A percentile compares a stretch with the other conserved stretches of the same genome.
These are phyloP conservation scores for Debaryomyces hansenii DNA, from an alignment of 805 yeast genomes.

Conservation along the genomic window DNA sequence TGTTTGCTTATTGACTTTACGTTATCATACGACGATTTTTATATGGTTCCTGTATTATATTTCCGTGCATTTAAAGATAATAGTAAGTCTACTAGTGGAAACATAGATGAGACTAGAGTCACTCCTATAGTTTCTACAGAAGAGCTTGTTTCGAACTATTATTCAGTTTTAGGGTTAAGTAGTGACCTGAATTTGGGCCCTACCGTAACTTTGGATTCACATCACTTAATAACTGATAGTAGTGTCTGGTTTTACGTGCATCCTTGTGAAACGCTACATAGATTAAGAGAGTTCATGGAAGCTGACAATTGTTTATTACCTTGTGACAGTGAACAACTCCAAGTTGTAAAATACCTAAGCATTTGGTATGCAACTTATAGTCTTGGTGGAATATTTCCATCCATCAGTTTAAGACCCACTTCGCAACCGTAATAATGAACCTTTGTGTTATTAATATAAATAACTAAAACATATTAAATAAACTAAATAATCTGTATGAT, in stretches of 20 bases:
- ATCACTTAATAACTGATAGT: slow-evolving; percentile 12
- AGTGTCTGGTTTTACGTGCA: slow-evolving; percentile 25
- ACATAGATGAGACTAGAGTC: neutral
- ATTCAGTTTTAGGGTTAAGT: neutral
- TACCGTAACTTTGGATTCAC: slow-evolving; percentile 7
- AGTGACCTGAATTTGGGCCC: neutral
- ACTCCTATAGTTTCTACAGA: neutral
- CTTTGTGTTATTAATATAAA: neutral
- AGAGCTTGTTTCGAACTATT: neutral
- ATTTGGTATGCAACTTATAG: slow-evolving; percentile 27
- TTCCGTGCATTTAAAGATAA: slow-evolving; percentile 16
- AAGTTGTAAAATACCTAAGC: slow-evolving; percentile 13
- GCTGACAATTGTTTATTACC: neutral
- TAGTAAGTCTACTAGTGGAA: neutral
- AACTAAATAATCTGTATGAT: slow-evolving; percentile 1
- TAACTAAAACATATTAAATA: neutral
- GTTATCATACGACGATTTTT: slow-evolving; percentile 28
- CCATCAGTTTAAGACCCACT: slow-evolving; percentile 9
- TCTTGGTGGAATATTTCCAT: slow-evolving; percentile 11
- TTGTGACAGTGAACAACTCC: neutral
- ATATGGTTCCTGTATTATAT: slow-evolving; percentile 29
- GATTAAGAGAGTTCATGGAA: slow-evolving; percentile 12
- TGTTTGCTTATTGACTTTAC: slow-evolving; percentile 14
- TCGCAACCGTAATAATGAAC: neutral
- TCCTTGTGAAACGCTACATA: slow-evolving; percentile 28